These are phyloP conservation scores for Hypomontagnella monticulosa DNA, from an alignment of 495 filamentous ascomycete genomes.

Conservation along the genomic window DNA sequence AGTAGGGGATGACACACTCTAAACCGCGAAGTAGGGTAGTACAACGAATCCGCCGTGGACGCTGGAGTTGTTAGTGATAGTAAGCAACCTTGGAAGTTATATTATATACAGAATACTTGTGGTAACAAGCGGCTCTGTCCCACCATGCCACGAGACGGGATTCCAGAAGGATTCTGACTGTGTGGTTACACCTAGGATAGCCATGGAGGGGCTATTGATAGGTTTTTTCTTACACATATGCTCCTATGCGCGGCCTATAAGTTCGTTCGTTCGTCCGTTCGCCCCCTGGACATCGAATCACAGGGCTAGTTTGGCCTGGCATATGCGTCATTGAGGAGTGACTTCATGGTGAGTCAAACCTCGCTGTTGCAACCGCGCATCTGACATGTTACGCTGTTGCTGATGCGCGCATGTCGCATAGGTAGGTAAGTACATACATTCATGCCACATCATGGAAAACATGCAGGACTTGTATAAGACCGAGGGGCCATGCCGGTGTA, in stretches of 20 bases:
- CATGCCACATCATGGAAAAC: neutral
- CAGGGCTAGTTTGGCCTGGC: constrained; percentile 2
- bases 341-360: constrained; percentile 26
- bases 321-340: constrained; percentile 32
- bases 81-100: too few relatives aligned
- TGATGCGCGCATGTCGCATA: constrained; percentile 16
- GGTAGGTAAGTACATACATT: neutral
- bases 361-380: constrained; percentile 7
- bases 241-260: neutral
- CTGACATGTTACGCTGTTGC: constrained; percentile 17
- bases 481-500: neutral
- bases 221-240: neutral
- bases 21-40: too few relatives aligned
- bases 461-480: neutral
- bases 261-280: constrained; percentile 6
- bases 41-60: too few relatives aligned
- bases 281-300: constrained; percentile 2
- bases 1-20: too few relatives aligned
- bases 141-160: neutral
- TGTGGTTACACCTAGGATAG: constrained; percentile 8
- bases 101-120: too few relatives aligned
- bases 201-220: neutral
- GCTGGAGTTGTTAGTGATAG: too few relatives aligned
- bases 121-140: constrained; percentile 9
- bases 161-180: constrained; percentile 28